A percentile compares a stretch with the other conserved stretches of the same genome.
Conservation (phyloP, 2,329 filamentous ascomycete species). For the Juglanconis juglandina region DNA sequence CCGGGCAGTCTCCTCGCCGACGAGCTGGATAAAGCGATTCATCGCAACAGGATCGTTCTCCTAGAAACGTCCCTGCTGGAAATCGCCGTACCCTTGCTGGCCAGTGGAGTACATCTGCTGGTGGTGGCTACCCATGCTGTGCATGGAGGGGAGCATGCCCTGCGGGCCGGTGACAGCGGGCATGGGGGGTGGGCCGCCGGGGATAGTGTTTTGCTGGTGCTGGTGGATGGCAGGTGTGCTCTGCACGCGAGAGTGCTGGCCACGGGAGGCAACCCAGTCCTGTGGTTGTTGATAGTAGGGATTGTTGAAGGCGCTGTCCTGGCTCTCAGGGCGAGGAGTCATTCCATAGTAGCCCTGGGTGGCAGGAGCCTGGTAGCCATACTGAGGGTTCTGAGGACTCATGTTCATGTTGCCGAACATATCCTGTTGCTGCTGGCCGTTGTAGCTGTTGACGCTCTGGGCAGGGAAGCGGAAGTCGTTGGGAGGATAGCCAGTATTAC, state of each 20-base stretch:
- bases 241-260: conserved; percentile 13
- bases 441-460: conserved; percentile 5
- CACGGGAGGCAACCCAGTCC: conserved; percentile 9
- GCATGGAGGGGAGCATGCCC: conserved; percentile 14
- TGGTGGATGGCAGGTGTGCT: conserved; percentile 10
- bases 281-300: background rate
- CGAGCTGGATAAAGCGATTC: background rate
- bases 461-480: conserved; percentile 9
- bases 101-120: conserved; percentile 3
- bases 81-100: conserved; percentile 4
- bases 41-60: background rate
- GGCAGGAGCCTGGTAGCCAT: conserved; percentile 2
- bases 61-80: conserved; percentile 5
- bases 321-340: background rate
- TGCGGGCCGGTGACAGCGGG: background rate
- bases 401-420: conserved; percentile 10
- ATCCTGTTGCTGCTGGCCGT: conserved; percentile 1
- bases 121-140: conserved; percentile 8
- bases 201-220: conserved; percentile 6
- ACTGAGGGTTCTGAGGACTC: conserved; percentile 3
- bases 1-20: background rate
- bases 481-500: conserved; percentile 6
- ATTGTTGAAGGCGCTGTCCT: conserved; percentile 2
- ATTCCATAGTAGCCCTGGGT: conserved; percentile 11
- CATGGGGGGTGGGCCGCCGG: conserved; percentile 7